Evolutionary conservation across 768 basidiomycete genomes (phyloP), one percentile per base, ranked within the genome.

Genomic region (Flagelloscypha sp.): DNA sequence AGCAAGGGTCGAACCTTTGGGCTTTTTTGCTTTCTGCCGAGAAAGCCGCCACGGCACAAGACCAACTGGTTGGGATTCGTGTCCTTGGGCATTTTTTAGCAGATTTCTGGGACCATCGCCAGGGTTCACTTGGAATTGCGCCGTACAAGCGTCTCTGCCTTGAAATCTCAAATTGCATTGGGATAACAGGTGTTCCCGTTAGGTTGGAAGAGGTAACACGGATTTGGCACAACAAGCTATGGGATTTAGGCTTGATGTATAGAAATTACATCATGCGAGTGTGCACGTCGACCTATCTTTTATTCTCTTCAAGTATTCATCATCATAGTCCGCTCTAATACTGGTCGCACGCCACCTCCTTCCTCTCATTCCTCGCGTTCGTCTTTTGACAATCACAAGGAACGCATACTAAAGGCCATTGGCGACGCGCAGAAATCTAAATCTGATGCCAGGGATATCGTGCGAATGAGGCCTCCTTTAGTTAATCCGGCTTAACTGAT

Each of bases 261-360:
- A 38, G 42, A 5, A 40, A 46, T 30, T 25, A 43, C 12, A 19
- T 46, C 4, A 33, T 45, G 13, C 41, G 42, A n/a, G 33, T 46
- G 23, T 43, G 44, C 43, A n/a, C n/a, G 44, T 42, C n/a, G n/a
- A n/a, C n/a, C n/a, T n/a, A n/a, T n/a, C n/a, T n/a, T n/a, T n/a
- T n/a, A n/a, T n/a, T n/a, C n/a, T n/a, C n/a, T n/a, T n/a, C n/a
- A n/a, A n/a, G n/a, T n/a, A n/a, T n/a, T n/a, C n/a, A n/a, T n/a
- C n/a, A n/a, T n/a, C n/a, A 22, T 32, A 25, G 44, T 38, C 28
- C 41, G 37, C 7, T 40, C 41, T 11, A 33, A 39, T 20, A 37
- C 37, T 13, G 36, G 38, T 5, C 34, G 41, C 16, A 18, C 38
- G 6, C 41, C 41, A 24, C 27, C 24, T 11, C 13, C 4, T 0